Percentiles rank a stretch among this genome's conserved stretches.
These are phyloP conservation scores for Rostrohypoxylon terebratum DNA, from an alignment of 495 filamentous ascomycete genomes.

Conservation along the genomic window DNA sequence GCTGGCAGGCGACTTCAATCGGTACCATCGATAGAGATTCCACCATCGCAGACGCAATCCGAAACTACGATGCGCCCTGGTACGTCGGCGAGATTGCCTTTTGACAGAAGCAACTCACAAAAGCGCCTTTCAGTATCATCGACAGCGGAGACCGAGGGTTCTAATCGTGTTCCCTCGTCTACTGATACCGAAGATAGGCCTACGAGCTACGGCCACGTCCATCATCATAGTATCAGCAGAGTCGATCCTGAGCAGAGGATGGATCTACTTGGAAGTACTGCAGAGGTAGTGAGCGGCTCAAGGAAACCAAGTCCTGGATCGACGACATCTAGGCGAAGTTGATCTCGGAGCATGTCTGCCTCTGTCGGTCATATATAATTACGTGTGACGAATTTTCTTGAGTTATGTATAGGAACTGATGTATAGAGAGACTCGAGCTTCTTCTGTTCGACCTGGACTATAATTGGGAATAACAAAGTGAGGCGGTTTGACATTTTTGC, in stretches of 20 bases:
- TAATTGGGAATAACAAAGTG: constrained; percentile 39
- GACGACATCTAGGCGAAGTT: constrained; percentile 33
- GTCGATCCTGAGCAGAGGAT: constrained; percentile 61
- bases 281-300: constrained; percentile 63
- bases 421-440: constrained; percentile 43
- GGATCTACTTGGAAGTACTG: constrained; percentile 59
- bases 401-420: constrained; percentile 42
- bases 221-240: constrained; percentile 71
- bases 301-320: constrained; percentile 40
- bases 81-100: constrained; percentile 66
- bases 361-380: constrained; percentile 28
- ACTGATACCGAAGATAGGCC: constrained; percentile 64
- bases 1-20: constrained; percentile 31
- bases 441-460: constrained; percentile 22
- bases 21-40: constrained; percentile 23
- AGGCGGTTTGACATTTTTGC: constrained; percentile 42
- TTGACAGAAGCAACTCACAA: constrained; percentile 67
- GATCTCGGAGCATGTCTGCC: neutral
- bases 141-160: constrained; percentile 60
- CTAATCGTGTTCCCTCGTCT: constrained; percentile 49
- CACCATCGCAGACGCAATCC: constrained; percentile 32
- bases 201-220: constrained; percentile 78
- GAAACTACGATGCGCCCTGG: constrained; percentile 32
- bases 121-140: constrained; percentile 63
- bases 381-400: constrained; percentile 48